A percentile compares a stretch with the other conserved stretches of the same genome.
These are phyloP conservation scores for Pichia sp. DNA, from an alignment of 1,139 yeast genomes.

Conservation along the genomic window DNA sequence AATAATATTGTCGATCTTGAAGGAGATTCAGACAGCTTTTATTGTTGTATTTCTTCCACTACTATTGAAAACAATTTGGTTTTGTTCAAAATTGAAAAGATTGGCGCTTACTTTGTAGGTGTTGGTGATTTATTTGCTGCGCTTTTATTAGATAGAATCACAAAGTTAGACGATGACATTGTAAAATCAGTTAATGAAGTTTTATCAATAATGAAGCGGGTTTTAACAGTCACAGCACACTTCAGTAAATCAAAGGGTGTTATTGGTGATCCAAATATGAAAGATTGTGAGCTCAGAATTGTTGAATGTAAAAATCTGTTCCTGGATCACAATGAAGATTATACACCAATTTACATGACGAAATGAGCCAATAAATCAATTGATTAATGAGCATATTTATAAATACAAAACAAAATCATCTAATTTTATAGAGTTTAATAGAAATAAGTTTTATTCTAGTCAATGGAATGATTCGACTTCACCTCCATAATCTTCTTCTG, in stretches of 20 bases:
- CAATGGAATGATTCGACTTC: constrained; percentile 7
- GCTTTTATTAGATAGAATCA: constrained; percentile 55
- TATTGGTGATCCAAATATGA: constrained; percentile 35
- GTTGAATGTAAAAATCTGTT: constrained; percentile 32
- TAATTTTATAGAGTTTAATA: background rate
- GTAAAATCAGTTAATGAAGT: constrained; percentile 35
- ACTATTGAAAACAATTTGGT: constrained; percentile 13
- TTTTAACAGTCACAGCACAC: constrained; percentile 38
- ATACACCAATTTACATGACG: constrained; percentile 11
- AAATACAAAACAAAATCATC: background rate
- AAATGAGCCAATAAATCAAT: background rate
- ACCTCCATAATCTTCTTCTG: constrained; percentile 22
- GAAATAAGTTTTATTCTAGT: background rate
- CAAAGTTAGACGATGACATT: constrained; percentile 28
- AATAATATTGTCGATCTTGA: constrained; percentile 20
- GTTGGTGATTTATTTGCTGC: constrained; percentile 92
- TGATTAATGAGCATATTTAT: background rate
- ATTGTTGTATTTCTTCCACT: constrained; percentile 49
- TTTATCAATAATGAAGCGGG: constrained; percentile 42
- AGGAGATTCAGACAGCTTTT: constrained; percentile 30
- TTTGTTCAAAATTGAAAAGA: constrained; percentile 34
- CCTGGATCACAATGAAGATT: constrained; percentile 16
- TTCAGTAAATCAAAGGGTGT: constrained; percentile 27
- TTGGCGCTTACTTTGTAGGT: constrained; percentile 79
- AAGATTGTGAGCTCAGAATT: constrained; percentile 34